Conservation (phyloP, 495 filamentous ascomycete species). For the Penicillium longicatenatum region DNA sequence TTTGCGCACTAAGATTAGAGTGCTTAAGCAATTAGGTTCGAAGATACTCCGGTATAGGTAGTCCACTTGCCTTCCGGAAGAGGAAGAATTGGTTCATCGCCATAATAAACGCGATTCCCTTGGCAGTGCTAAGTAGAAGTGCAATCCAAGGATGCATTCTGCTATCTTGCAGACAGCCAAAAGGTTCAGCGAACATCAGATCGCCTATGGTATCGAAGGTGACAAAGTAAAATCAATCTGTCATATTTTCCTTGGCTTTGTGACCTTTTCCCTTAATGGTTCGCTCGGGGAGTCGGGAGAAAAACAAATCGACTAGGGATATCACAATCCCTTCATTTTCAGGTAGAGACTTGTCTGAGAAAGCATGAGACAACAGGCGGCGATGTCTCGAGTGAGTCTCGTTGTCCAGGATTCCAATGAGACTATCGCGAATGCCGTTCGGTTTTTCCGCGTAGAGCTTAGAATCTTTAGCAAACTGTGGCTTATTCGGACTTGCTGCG, state of each 20-base stretch:
- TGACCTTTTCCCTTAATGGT: background rate
- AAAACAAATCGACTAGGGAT: background rate
- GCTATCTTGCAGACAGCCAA: conserved; percentile 1
- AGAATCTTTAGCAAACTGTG: background rate
- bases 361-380: background rate
- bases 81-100: conserved; percentile 3
- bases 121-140: background rate
- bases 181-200: conserved; percentile 5
- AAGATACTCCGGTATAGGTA: background rate
- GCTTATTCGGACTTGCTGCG: background rate
- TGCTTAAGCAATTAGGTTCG: background rate
- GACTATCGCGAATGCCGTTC: background rate
- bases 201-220: conserved; percentile 1
- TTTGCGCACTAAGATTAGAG: background rate
- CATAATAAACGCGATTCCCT: background rate
- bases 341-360: background rate
- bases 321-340: background rate
- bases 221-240: background rate
- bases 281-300: background rate
- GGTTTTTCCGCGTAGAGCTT: background rate
- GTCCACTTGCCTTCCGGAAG: background rate
- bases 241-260: background rate
- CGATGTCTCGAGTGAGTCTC: background rate
- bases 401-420: background rate
- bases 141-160: conserved; percentile 1